Evolutionary conservation across 73 alveolate species (phyloP), one percentile per base, ranked within the genome.

Genomic region (Durusdinium trenchii): DNA sequence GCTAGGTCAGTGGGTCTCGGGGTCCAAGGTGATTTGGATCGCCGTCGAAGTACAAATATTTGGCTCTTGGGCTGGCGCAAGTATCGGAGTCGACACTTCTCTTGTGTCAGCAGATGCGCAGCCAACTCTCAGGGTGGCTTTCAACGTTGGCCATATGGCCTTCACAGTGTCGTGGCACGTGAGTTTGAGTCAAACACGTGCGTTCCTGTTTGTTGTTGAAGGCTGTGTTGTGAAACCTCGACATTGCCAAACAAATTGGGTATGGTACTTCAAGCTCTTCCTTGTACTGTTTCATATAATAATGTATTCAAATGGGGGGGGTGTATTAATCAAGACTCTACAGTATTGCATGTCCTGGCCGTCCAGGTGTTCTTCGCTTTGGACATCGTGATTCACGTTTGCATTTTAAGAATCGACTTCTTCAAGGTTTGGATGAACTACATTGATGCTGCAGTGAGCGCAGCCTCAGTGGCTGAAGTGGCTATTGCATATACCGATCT

Each of bases 371-470:
- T 89, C 38, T 89, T 89, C 36, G 96, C 96, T 12, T 42, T 89
- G 50, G 96, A 89, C 6, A 86, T 89, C 40, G n/a, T 62, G 35
- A 20, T 89, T 50, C 96, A 86, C 32, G 46, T 89, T 23, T 40
- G 32, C 7, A 71, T 89, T 47, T 64, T 89, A 69, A 50, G 51
- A 32, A 28, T 10, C 20, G 96, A 89, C 50, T 64, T 89, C 10
- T 89, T 85, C 86, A 89, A 46, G 76, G 86, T 52, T 32, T 89
- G 86, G 73, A 89, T 48, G 69, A 89, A 89, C 71, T 89, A 89
- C 73, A 47, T 89, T 3, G 96, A 89, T 52, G 28, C 51, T 32
- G 43, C 38, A 0, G 96, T 89, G 51, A 36, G 86, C 18, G 67
- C 61, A 47, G 96, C 96, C 35, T 89, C 96, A 0, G 86, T 47